Evolutionary conservation across 108 stramenopile species (phyloP).

Genomic region (Cyclotella atomus): DNA sequence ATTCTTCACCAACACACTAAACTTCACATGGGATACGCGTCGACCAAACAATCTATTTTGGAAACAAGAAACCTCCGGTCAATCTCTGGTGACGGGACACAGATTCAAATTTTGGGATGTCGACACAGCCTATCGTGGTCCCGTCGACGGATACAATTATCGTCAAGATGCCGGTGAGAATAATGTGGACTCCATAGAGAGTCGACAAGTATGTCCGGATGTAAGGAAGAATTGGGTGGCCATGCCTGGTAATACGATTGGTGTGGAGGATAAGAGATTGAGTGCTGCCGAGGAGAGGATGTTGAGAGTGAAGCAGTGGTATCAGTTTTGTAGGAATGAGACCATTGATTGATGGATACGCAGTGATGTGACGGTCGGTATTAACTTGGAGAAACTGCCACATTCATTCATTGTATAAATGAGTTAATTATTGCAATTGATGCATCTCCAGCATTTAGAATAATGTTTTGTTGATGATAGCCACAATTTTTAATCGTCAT

Average conservation of each 20-base stretch:
- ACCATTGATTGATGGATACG: too few species aligned
- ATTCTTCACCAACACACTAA: constrained; percentile 30
- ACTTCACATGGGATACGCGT: constrained; percentile 10
- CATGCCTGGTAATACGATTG: constrained; percentile 27
- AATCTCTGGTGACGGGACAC: constrained; percentile 21
- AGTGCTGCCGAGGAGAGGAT: not conserved
- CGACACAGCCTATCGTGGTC: constrained; percentile 19
- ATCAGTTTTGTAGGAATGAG: constrained; percentile 22
- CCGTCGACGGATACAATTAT: too few species aligned
- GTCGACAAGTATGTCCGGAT: not conserved
- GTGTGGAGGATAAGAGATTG: not conserved
- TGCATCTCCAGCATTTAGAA: not conserved
- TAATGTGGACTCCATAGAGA: constrained; percentile 3
- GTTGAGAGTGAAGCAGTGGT: constrained; percentile 20
- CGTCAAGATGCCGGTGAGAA: too few species aligned
- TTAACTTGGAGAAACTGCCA: not conserved
- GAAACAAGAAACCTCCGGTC: constrained; percentile 9
- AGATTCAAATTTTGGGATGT: constrained; percentile 28
- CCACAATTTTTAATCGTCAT: not conserved
- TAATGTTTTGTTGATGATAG: not conserved
- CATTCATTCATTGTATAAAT: not conserved
- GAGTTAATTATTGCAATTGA: not conserved
- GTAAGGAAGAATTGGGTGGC: constrained; percentile 16
- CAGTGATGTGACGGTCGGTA: too few species aligned
- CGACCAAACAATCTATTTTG: constrained; percentile 5